Percentiles rank a stretch among this genome's conserved stretches.
Evolutionary conservation across 2,329 filamentous ascomycete genomes (phyloP).

Genomic region (Ciborinia camelliae): DNA sequence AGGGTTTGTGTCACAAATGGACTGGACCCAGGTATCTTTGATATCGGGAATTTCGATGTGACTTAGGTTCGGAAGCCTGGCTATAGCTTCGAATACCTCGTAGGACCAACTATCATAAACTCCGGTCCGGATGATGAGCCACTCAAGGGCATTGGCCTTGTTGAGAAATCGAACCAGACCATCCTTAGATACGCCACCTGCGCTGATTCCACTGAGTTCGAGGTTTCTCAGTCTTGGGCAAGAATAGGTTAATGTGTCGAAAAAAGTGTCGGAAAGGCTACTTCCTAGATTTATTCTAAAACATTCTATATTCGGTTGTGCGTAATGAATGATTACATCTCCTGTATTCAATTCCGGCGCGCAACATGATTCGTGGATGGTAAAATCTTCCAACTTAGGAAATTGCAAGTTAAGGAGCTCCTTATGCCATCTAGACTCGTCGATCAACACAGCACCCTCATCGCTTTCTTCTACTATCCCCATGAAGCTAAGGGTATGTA

Average conservation of each 20-base stretch:
- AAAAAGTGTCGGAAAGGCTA: background rate
- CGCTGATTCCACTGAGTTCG: background rate
- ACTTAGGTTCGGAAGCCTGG: background rate
- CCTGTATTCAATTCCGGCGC: background rate
- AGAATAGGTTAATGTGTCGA: background rate
- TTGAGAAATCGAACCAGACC: background rate
- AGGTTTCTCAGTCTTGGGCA: background rate
- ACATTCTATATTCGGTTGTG: background rate
- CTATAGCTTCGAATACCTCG: background rate
- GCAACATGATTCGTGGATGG: background rate
- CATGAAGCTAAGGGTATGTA: background rate
- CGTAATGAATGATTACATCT: background rate
- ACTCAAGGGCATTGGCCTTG: background rate
- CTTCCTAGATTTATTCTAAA: background rate
- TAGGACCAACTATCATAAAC: background rate
- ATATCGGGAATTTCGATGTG: constrained; percentile 1
- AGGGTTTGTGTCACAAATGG: background rate
- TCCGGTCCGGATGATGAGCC: background rate
- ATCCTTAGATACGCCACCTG: background rate
- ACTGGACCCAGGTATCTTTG: background rate
- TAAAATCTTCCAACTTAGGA: background rate
- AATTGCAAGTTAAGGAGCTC: background rate
- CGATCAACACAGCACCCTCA: background rate
- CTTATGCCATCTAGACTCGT: background rate
- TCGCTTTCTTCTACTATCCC: background rate